Evolutionary conservation across 306 rosid species (phyloP).

Genomic region (Ochetophila trinervis): DNA sequence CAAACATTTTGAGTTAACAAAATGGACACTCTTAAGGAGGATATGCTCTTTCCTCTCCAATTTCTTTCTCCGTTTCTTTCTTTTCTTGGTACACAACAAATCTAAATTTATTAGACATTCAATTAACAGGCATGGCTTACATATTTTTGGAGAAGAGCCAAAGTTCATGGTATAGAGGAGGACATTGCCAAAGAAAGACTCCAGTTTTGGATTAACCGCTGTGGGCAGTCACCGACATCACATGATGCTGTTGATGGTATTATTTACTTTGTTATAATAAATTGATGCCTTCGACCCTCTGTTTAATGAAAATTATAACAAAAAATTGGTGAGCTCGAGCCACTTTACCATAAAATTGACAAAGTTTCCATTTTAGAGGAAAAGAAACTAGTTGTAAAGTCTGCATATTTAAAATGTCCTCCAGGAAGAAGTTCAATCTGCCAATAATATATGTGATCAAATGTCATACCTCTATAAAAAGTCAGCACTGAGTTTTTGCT

Average conservation of each 20-base stretch:
- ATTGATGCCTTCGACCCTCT: background rate
- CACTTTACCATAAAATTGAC: background rate
- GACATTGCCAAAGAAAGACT: slow-evolving; percentile 80
- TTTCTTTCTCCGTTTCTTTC: background rate
- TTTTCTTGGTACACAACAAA: background rate
- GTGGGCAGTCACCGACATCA: slow-evolving; percentile 79
- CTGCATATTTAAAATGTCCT: too few relatives aligned
- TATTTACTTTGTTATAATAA: background rate
- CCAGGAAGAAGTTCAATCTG: too few relatives aligned
- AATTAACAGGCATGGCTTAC: slow-evolving; percentile 89
- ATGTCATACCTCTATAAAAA: background rate
- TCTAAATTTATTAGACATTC: background rate
- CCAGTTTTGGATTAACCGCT: slow-evolving; percentile 86
- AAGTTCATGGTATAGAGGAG: slow-evolving; percentile 80
- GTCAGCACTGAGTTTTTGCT: slow-evolving; percentile 8
- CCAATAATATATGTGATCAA: too few relatives aligned
- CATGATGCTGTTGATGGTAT: slow-evolving; percentile 92
- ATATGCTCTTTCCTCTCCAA: background rate
- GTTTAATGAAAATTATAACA: background rate
- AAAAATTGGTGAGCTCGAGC: background rate
- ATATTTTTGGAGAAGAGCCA: slow-evolving; percentile 96
- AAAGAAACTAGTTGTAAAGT: too few relatives aligned
- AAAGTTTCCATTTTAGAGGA: too few relatives aligned
- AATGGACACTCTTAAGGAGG: too few relatives aligned
- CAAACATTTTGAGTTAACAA: too few relatives aligned